Evolutionary conservation across 495 filamentous ascomycete species (phyloP), one percentile per base, ranked within the genome.

Genomic region (Geopyxis carbonaria): DNA sequence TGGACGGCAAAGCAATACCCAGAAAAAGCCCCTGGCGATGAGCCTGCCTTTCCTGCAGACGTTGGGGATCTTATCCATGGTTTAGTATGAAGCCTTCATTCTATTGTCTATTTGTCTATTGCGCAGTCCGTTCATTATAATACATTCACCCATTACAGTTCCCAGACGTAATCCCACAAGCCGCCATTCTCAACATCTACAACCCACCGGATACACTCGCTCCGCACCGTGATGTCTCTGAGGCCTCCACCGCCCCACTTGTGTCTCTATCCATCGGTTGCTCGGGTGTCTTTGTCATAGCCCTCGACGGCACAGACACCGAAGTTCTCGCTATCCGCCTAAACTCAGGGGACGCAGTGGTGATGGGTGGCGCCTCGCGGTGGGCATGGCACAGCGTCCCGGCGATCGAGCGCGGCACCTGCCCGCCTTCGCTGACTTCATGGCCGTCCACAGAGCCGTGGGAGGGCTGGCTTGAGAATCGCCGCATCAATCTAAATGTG

Each of bases 381-480:
- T 86, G 80, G 59, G 89, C 86, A 9, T 94, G 86, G 89, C 86
- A 94, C 62, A 83, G 79, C 3, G 86, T 94, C 9, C 85, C 87
- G 3, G 80, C 78, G 49, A 73, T 92, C 19, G 33, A 92, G 16
- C 67, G 70, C 18, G 68, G 62, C 13, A 93, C 78, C 0, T 93
- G 83, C 61, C 87, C 86, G 0, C 59, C 57, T 2, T 79, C 70
- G 61, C 55, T 95, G 37, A 62, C 65, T 42, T 60, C 76, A 31
- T 94, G 86, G 85, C 89, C 86, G 14, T 73, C 65, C 1, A 24
- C 57, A 59, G 59, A 70, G 40, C 60, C 61, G 34, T 92, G 80
- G 78, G 76, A 65, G 52, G 77, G 74, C 3, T 94, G 85, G 85
- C 83, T 93, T 76, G 61, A 59, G 22, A 67, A 70, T 11, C 93